Percentiles rank a stretch among this genome's conserved stretches.
Evolutionary conservation across 2,329 filamentous ascomycete genomes (phyloP).

Genomic region (Pseudocercospora pini-densiflorae): DNA sequence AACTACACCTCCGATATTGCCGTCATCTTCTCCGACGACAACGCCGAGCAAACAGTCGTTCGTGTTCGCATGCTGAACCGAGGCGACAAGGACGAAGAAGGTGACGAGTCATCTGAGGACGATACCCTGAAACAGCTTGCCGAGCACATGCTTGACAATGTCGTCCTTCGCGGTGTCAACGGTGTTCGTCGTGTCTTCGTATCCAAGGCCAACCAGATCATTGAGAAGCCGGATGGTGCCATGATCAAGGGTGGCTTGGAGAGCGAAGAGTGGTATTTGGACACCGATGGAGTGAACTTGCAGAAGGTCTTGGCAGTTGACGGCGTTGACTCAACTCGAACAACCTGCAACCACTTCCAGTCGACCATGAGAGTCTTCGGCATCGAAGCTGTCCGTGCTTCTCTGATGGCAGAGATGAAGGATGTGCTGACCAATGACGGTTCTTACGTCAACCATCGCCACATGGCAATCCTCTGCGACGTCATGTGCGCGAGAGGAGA

Average conservation of each 20-base stretch:
- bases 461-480: constrained; percentile 92
- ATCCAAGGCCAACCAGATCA: constrained; percentile 74
- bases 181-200: constrained; percentile 93
- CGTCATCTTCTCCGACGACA: constrained; percentile 97
- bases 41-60: constrained; percentile 92
- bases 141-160: constrained; percentile 85
- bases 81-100: constrained; percentile 61
- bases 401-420: constrained; percentile 85
- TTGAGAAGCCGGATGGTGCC: constrained; percentile 70
- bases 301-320: constrained; percentile 82
- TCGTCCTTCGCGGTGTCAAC: constrained; percentile 87
- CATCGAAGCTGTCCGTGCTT: constrained; percentile 89
- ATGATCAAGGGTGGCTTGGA: constrained; percentile 73
- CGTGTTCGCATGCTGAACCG: constrained; percentile 67
- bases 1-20: constrained; percentile 84
- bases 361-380: constrained; percentile 94
- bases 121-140: constrained; percentile 94
- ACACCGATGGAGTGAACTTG: constrained; percentile 89
- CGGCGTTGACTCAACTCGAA: constrained; percentile 83
- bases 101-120: constrained; percentile 70
- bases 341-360: constrained; percentile 94
- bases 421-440: constrained; percentile 96
- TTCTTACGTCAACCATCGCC: constrained; percentile 99
- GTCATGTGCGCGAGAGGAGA: constrained; percentile 96
- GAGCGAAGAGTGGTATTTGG: constrained; percentile 93